These are phyloP conservation scores for Cinnamomum chago DNA, from an alignment of 164 flowering plant genomes.

Conservation along the genomic window DNA sequence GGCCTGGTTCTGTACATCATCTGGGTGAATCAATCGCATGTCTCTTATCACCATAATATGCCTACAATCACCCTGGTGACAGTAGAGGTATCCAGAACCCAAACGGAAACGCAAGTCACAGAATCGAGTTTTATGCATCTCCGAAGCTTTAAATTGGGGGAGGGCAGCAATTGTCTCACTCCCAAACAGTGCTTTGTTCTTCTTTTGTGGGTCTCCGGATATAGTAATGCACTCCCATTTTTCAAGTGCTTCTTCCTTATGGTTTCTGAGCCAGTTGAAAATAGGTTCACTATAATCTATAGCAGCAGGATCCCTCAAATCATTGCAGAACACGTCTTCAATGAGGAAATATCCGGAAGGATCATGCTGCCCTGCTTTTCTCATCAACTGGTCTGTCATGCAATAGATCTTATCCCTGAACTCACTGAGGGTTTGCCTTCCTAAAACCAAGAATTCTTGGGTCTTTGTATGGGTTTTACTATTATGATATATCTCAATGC, in stretches of 20 bases:
- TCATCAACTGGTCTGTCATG: slow-evolving; percentile 70
- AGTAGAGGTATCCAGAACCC: slow-evolving; percentile 84
- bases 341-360: slow-evolving; percentile 92
- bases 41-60: slow-evolving; percentile 79
- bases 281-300: slow-evolving; percentile 78
- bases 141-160: slow-evolving; percentile 52
- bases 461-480: slow-evolving; percentile 37
- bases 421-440: slow-evolving; percentile 68
- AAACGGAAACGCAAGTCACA: slow-evolving; percentile 77
- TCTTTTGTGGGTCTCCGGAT: slow-evolving; percentile 47
- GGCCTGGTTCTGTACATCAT: slow-evolving; percentile 60
- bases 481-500: slow-evolving; percentile 67
- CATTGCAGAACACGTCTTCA: slow-evolving; percentile 85
- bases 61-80: slow-evolving; percentile 92
- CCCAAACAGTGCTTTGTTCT: slow-evolving; percentile 48
- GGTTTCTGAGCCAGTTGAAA: slow-evolving; percentile 69
- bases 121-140: slow-evolving; percentile 65
- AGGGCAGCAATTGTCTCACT: slow-evolving; percentile 20
- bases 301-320: slow-evolving; percentile 64
- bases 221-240: slow-evolving; percentile 67
- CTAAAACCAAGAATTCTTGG: slow-evolving; percentile 81
- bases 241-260: slow-evolving; percentile 58
- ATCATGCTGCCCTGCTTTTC: slow-evolving; percentile 59
- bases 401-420: slow-evolving; percentile 78
- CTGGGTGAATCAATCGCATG: slow-evolving; percentile 84